Base-by-base conservation (phyloP, 371 early-diverging fungal species). In the Mycotypha africana region DNA sequence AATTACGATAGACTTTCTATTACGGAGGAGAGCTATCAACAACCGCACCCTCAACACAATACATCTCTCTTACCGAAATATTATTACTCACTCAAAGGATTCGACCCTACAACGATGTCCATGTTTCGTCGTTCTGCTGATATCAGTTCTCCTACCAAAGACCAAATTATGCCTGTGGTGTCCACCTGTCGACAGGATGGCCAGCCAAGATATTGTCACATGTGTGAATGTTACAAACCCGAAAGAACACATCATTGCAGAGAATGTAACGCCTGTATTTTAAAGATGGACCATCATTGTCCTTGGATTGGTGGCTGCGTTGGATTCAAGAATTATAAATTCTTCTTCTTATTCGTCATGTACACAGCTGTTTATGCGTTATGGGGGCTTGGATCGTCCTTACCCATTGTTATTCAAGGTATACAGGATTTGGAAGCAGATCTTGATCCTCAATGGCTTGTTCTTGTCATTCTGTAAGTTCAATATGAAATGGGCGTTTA, bases 261-360 rank as follows among this genome's bases (percentile, higher is more conserved):
- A 38, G 79, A 78, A 31, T 83, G 84, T 58, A 77, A 77, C 46
- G 49, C 62, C 34, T 83, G 84, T 49, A 74, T 81, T 3, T 44
- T 81, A 24, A 75, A 67, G 51, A 81, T 83, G 76, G 84, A 83
- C 48, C 84, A 83, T 47, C 81, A 83, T 57, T 81, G 81, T 49
- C 81, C 81, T 31, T 83, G 81, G 84, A 67, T 81, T 7, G 53
- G 64, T 40, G 75, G 75, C 23, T 81, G 82, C 40, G 82, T 81
- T 20, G 82, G 82, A 26, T 71, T 73, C 32, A 58, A 62, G 35
- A 81, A 81, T 44, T 78, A 81, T 65, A 81, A 81, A 53, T 76
- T 74, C 53, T 81, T 80, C 47, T 71, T 69, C 35, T 48, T 77
- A 23, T 81, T 81, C 41, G 51, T 78, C 12, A 41, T 62, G 16